phyloP scores from a whole-genome alignment of 2,329 filamentous ascomycete species.

The Fusarium burgessii region DNA sequence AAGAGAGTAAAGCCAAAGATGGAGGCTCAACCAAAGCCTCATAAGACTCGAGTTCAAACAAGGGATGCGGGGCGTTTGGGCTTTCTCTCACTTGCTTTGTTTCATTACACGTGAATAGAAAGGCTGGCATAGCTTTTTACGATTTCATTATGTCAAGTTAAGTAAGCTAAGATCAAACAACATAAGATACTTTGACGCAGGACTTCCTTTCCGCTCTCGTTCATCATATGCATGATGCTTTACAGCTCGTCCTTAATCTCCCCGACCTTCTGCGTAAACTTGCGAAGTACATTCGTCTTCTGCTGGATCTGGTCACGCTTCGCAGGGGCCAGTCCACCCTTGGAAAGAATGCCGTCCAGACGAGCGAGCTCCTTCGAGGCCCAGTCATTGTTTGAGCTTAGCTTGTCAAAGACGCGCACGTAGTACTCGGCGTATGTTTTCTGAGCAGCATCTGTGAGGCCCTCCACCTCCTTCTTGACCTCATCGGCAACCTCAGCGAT shows the following conservation, averaged over 20 bases:
- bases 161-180: constrained; percentile 37
- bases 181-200: constrained; percentile 28
- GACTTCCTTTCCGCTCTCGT: constrained; percentile 24
- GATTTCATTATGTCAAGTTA: constrained; percentile 36
- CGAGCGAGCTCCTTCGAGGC: constrained; percentile 87
- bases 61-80: constrained; percentile 25
- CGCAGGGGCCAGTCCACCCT: constrained; percentile 84
- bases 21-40: constrained; percentile 53
- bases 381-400: constrained; percentile 80
- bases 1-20: constrained; percentile 65
- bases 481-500: constrained; percentile 75
- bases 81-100: constrained; percentile 25
- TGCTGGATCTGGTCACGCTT: constrained; percentile 90
- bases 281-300: constrained; percentile 88
- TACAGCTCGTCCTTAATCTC: constrained; percentile 58
- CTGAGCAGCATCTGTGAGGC: constrained; percentile 70
- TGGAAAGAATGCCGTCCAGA: constrained; percentile 82
- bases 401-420: constrained; percentile 88
- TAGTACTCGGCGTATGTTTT: constrained; percentile 94
- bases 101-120: constrained; percentile 26
- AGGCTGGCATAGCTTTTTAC: constrained; percentile 12
- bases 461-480: constrained; percentile 76
- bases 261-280: constrained; percentile 74
- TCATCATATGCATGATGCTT: constrained; percentile 27
- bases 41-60: not conserved